phyloP scores from a whole-genome alignment of 1,284 basidiomycete species.

The Somion occarium region DNA sequence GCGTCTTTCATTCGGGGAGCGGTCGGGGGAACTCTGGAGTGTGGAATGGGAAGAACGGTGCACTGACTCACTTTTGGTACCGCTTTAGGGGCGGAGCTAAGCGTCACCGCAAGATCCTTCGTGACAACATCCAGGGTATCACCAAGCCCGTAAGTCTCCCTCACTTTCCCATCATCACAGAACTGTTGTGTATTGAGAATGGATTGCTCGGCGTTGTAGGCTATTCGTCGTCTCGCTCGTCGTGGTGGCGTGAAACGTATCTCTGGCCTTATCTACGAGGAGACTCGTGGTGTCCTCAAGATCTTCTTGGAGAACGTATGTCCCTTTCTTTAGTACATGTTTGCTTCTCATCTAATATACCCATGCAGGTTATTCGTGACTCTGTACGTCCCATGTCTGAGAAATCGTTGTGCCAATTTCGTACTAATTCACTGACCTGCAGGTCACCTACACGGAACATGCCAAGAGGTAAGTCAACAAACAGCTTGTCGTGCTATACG shows the following conservation, averaged over 20 bases:
- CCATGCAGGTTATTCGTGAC: conserved; percentile 64
- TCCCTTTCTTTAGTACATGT: conserved; percentile 2
- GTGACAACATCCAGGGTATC: conserved; percentile 70
- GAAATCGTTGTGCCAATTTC: not conserved
- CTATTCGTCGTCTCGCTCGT: conserved; percentile 81
- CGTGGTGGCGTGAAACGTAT: conserved; percentile 85
- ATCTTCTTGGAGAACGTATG: conserved; percentile 66
- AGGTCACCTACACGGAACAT: conserved; percentile 86
- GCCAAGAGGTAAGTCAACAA: conserved; percentile 60
- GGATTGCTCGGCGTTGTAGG: conserved; percentile 37
- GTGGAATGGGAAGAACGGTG: not conserved
- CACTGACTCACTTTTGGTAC: conserved; percentile 24
- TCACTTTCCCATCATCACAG: too few relatives aligned
- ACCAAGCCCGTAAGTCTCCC: conserved; percentile 39
- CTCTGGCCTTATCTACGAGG: conserved; percentile 79
- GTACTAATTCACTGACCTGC: not conserved
- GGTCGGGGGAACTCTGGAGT: not conserved
- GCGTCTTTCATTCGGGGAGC: not conserved
- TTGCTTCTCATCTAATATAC: not conserved
- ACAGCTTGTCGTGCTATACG: not conserved
- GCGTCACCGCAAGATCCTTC: conserved; percentile 61
- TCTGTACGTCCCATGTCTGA: conserved; percentile 34
- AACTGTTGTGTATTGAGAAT: conserved; percentile 17
- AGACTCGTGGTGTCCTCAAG: conserved; percentile 81
- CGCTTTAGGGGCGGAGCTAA: conserved; percentile 43